Conservation (phyloP, 2,329 filamentous ascomycete genomes). For the Aspergillus sp. region DNA sequence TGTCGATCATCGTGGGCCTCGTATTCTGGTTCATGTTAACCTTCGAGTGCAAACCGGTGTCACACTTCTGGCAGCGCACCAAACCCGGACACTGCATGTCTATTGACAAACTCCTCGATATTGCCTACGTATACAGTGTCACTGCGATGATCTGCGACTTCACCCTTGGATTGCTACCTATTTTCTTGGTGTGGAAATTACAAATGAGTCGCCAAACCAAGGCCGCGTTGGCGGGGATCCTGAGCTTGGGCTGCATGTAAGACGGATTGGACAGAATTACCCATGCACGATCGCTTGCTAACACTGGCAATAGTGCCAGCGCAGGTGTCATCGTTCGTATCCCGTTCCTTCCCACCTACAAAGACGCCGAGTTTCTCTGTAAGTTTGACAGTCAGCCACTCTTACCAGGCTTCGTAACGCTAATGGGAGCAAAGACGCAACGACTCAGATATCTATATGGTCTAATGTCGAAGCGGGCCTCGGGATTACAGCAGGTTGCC, state of each 20-base stretch:
- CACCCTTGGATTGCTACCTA: conserved; percentile 55
- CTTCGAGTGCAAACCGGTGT: conserved; percentile 57
- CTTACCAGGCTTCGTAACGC: not conserved
- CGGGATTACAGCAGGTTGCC: conserved; percentile 50
- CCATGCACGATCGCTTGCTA: conserved; percentile 23
- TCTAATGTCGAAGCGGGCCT: conserved; percentile 43
- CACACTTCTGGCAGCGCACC: conserved; percentile 52
- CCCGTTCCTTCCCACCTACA: conserved; percentile 38
- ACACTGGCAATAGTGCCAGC: conserved; percentile 32
- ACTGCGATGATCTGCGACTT: conserved; percentile 54
- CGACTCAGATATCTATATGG: conserved; percentile 44
- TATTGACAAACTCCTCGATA: conserved; percentile 22
- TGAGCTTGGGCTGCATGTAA: conserved; percentile 59
- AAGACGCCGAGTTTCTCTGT: conserved; percentile 38
- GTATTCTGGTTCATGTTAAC: conserved; percentile 55
- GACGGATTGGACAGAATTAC: conserved; percentile 21
- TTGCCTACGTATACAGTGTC: conserved; percentile 57
- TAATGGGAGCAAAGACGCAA: conserved; percentile 29
- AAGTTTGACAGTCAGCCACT: conserved; percentile 16
- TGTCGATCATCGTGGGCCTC: conserved; percentile 49
- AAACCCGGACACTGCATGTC: conserved; percentile 20
- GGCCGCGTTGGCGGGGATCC: conserved; percentile 53
- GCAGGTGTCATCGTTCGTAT: conserved; percentile 41
- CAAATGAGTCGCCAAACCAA: conserved; percentile 59
- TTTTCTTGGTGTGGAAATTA: conserved; percentile 57